These are phyloP conservation scores for Leccinum solheimii DNA, from an alignment of 1,284 basidiomycete species.

Conservation along the genomic window DNA sequence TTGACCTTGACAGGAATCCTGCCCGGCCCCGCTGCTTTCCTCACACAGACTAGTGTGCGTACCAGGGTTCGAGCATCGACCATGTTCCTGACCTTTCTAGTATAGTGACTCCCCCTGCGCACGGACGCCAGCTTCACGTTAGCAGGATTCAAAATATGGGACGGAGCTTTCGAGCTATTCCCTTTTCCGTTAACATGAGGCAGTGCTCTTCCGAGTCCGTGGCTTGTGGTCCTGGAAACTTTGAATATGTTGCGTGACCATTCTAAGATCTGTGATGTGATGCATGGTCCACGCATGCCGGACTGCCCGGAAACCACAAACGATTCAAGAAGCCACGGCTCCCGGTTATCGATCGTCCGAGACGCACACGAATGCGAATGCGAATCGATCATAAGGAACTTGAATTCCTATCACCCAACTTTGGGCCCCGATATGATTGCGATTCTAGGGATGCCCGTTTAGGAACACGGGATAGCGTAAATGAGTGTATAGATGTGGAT, in stretches of 20 bases:
- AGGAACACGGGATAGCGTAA: slow-evolving; percentile 1
- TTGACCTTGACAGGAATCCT: slow-evolving; percentile 2
- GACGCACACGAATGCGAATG: not conserved
- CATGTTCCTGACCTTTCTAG: slow-evolving; percentile 9
- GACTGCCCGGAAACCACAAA: not conserved
- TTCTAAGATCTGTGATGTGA: not conserved
- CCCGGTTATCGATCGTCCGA: not conserved
- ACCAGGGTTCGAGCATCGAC: slow-evolving; percentile 8
- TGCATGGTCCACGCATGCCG: not conserved
- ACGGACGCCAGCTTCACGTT: slow-evolving; percentile 20
- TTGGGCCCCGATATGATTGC: not conserved
- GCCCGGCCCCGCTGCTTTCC: not conserved
- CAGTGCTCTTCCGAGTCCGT: not conserved
- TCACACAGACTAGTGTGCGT: not conserved
- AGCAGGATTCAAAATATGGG: slow-evolving; percentile 4
- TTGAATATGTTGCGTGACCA: slow-evolving; percentile 5
- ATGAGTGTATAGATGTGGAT: not conserved
- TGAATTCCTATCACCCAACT: not conserved
- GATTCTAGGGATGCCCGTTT: not conserved
- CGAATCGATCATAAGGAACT: not conserved
- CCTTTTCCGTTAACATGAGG: slow-evolving; percentile 4
- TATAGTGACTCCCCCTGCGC: not conserved
- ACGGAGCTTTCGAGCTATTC: not conserved
- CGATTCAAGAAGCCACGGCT: not conserved
- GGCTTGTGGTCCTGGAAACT: not conserved